Evolutionary conservation across 805 yeast species (phyloP).

Genomic region (Trichomonascus vanleenenianus): DNA sequence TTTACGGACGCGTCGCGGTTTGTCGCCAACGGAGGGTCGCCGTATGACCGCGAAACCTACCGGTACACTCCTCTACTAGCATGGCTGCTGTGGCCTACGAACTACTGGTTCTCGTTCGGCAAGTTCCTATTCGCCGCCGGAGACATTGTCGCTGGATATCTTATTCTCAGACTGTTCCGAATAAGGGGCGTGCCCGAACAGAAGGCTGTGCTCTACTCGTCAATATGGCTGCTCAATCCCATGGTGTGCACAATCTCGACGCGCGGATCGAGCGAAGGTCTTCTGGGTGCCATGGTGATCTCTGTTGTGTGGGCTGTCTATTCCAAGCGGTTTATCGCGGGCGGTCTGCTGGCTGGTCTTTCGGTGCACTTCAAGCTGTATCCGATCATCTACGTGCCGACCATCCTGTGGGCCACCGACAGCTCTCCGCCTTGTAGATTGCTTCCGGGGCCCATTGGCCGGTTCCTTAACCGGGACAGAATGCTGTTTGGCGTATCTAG

Average conservation of each 20-base stretch:
- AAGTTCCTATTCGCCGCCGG: slow-evolving; percentile 68
- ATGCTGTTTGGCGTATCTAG: slow-evolving; percentile 37
- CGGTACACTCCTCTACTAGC: slow-evolving; percentile 88
- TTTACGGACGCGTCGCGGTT: slow-evolving; percentile 86
- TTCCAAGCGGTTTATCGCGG: slow-evolving; percentile 30
- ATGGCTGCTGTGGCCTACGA: slow-evolving; percentile 72
- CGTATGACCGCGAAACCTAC: slow-evolving; percentile 80
- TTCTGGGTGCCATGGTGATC: slow-evolving; percentile 72
- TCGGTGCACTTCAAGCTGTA: slow-evolving; percentile 87
- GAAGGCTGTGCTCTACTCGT: slow-evolving; percentile 37
- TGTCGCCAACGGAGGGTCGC: slow-evolving; percentile 57
- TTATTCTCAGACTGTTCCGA: slow-evolving; percentile 40
- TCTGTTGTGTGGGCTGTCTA: slow-evolving; percentile 42
- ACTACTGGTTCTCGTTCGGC: slow-evolving; percentile 51
- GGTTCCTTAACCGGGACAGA: slow-evolving; percentile 36
- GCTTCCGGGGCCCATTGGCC: background rate
- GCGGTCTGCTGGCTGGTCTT: slow-evolving; percentile 52
- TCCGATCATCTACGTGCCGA: slow-evolving; percentile 82
- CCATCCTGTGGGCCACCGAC: slow-evolving; percentile 44
- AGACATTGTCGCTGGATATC: slow-evolving; percentile 72
- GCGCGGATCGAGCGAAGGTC: slow-evolving; percentile 88
- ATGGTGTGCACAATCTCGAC: slow-evolving; percentile 92
- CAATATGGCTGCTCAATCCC: slow-evolving; percentile 87
- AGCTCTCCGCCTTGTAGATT: background rate
- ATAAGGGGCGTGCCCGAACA: slow-evolving; percentile 22